Percentiles rank a stretch among this genome's conserved stretches.
Evolutionary conservation across 768 basidiomycete genomes (phyloP).

Genomic region (Podaxis sp.): DNA sequence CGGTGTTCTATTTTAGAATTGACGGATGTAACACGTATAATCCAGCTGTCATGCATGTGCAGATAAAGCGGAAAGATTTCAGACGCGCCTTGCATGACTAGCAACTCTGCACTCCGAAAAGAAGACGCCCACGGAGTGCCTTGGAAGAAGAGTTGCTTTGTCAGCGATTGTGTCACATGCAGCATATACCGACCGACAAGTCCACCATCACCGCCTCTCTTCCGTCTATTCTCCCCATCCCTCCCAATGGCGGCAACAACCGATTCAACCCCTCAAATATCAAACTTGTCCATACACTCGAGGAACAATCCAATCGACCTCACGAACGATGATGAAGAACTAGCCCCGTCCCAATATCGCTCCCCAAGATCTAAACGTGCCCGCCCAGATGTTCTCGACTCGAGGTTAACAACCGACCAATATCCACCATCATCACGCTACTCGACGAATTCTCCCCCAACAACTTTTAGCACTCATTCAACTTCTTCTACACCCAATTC

Average conservation of each 20-base stretch:
- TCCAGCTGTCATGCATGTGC: neutral
- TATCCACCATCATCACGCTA: slow-evolving; percentile 10
- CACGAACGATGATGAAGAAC: slow-evolving; percentile 64
- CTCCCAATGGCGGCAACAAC: slow-evolving; percentile 21
- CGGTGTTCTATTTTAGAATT: neutral
- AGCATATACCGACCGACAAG: slow-evolving; percentile 8
- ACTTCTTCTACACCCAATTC: neutral
- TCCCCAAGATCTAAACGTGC: slow-evolving; percentile 10
- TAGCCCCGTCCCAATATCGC: slow-evolving; percentile 21
- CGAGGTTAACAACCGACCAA: neutral
- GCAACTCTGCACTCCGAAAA: neutral
- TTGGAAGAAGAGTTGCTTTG: slow-evolving; percentile 6
- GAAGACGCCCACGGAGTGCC: neutral
- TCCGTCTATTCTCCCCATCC: slow-evolving; percentile 16
- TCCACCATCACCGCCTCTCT: slow-evolving; percentile 14
- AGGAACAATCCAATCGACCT: slow-evolving; percentile 61
- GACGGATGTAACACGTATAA: neutral
- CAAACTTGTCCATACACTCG: slow-evolving; percentile 26
- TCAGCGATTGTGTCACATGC: slow-evolving; percentile 5
- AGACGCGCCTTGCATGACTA: too few relatives aligned
- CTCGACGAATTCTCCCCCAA: slow-evolving; percentile 10
- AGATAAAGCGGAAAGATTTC: neutral
- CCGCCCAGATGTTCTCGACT: neutral
- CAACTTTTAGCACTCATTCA: slow-evolving; percentile 3
- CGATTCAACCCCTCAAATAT: slow-evolving; percentile 25